Base-by-base conservation (phyloP, 345 rosid genomes). In the Gynandropsis gynandra region DNA sequence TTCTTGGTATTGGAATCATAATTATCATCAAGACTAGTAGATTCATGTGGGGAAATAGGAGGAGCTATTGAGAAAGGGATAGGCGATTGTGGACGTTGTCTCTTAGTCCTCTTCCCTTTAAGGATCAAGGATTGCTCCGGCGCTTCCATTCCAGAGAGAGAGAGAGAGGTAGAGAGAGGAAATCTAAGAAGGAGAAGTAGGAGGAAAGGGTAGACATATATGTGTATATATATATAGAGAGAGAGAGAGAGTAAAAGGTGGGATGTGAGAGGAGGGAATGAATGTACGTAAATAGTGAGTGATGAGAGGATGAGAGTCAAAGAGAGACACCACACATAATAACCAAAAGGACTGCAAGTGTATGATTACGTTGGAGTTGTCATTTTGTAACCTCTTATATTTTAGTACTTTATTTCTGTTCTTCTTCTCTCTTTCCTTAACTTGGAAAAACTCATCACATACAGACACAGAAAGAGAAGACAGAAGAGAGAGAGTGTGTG, bases 91-190 rank as follows among this genome's bases (percentile, higher is more conserved):
- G 74, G 74, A 58, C 89, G 73, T 12, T 67, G 82, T 15, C 98
- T 59, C 69, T 90, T 90, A 7, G 96, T 90, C 48, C 95, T 32
- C 72, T 84, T 87, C 39, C 95, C 89, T 73, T 90, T 90, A 8
- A 70, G 65, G 40, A 81, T 69, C 16, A 64, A 62, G 14, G 50
- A 54, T 14, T 70, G 74, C 36, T 74, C 77, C 47, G 62, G 51
- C 38, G 75, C 59, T 63, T 79, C 80, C 82, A 76, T 70, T 36
- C 36, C 14, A 41, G 1, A 55, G 33, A 39, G 42, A 44, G 53
- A 35, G n/a, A 31, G 27, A 64, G 51, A 19, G 48, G 53, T 16
- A 52, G 17, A 18, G 56, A 52, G 44, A 29, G 20, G n/a, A 43
- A 36, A 36, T 9, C 40, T 36, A 9, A 14, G 34, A 49, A 4